A percentile compares a stretch with the other conserved stretches of the same genome.
Evolutionary conservation across 2,329 filamentous ascomycete genomes (phyloP).

Genomic region (Talaromyces sp.): DNA sequence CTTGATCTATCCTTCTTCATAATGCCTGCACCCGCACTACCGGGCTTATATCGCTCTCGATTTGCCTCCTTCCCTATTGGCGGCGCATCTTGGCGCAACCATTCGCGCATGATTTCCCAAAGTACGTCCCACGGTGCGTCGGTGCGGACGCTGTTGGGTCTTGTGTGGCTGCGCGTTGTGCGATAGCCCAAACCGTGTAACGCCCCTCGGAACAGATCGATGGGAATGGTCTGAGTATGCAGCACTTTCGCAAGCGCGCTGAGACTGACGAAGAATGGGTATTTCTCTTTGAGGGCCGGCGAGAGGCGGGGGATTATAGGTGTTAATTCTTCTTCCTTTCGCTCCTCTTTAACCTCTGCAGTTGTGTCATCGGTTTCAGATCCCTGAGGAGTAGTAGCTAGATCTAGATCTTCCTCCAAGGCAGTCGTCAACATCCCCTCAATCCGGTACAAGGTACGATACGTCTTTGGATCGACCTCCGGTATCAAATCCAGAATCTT

Average conservation of each 20-base stretch:
- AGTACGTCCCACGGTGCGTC: conserved; percentile 86
- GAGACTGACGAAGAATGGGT: conserved; percentile 84
- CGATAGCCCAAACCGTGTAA: conserved; percentile 76
- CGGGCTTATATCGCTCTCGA: conserved; percentile 36
- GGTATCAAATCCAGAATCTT: conserved; percentile 72
- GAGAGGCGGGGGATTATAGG: conserved; percentile 52
- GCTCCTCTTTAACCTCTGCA: conserved; percentile 14
- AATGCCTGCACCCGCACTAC: conserved; percentile 69
- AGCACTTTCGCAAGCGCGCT: conserved; percentile 71
- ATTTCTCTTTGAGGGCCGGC: conserved; percentile 46
- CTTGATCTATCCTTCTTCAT: conserved; percentile 43
- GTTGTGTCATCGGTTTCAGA: background rate
- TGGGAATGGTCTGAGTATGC: conserved; percentile 75
- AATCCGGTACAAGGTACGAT: conserved; percentile 76
- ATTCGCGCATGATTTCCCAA: conserved; percentile 92
- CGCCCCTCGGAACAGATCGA: conserved; percentile 76
- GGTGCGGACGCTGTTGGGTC: conserved; percentile 86
- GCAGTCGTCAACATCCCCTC: conserved; percentile 90
- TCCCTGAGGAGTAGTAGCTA: conserved; percentile 14
- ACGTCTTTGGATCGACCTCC: conserved; percentile 62
- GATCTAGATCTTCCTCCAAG: conserved; percentile 64
- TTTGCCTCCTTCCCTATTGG: background rate
- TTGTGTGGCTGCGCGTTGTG: conserved; percentile 82
- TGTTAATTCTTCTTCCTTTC: conserved; percentile 8
- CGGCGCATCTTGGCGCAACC: conserved; percentile 66